Conservation (phyloP, 352 stramenopile genomes). For the Globisporangium abappressorium region DNA sequence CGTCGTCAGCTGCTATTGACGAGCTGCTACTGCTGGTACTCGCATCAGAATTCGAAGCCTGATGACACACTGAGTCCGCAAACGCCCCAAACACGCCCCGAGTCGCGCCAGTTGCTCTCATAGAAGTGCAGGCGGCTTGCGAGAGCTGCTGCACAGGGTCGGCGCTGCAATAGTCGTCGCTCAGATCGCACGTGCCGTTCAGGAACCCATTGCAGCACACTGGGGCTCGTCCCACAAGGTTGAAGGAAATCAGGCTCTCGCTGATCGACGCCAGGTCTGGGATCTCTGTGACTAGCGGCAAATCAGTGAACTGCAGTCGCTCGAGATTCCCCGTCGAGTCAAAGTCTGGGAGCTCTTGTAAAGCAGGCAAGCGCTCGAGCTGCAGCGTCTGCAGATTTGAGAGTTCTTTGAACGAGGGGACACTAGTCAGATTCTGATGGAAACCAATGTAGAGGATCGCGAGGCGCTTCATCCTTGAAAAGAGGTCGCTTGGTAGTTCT, state of each 20-base stretch:
- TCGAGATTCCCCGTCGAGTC: slow-evolving; percentile 5
- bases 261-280: slow-evolving; percentile 21
- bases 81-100: slow-evolving; percentile 21
- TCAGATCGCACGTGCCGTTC: slow-evolving; percentile 22
- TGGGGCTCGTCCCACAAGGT: not conserved
- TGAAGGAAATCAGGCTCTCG: slow-evolving; percentile 18
- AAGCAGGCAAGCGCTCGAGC: slow-evolving; percentile 19
- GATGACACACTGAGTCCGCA: slow-evolving; percentile 19
- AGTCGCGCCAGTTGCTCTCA: slow-evolving; percentile 16
- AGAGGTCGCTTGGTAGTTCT: slow-evolving; percentile 18
- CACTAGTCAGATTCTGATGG: slow-evolving; percentile 5
- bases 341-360: slow-evolving; percentile 22
- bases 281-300: slow-evolving; percentile 16
- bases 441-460: slow-evolving; percentile 17
- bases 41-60: not conserved
- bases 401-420: slow-evolving; percentile 21
- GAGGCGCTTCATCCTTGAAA: slow-evolving; percentile 24
- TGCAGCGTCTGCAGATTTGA: slow-evolving; percentile 19
- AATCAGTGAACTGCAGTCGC: slow-evolving; percentile 13
- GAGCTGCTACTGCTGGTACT: not conserved
- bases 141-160: not conserved
- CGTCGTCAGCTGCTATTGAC: slow-evolving; percentile 2
- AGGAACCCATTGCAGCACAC: slow-evolving; percentile 40
- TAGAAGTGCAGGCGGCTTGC: slow-evolving; percentile 3
- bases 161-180: slow-evolving; percentile 19